Evolutionary conservation across 148 eudicot species (phyloP), one percentile per base, ranked within the genome.

Genomic region (Rhododendron kiyosumense): DNA sequence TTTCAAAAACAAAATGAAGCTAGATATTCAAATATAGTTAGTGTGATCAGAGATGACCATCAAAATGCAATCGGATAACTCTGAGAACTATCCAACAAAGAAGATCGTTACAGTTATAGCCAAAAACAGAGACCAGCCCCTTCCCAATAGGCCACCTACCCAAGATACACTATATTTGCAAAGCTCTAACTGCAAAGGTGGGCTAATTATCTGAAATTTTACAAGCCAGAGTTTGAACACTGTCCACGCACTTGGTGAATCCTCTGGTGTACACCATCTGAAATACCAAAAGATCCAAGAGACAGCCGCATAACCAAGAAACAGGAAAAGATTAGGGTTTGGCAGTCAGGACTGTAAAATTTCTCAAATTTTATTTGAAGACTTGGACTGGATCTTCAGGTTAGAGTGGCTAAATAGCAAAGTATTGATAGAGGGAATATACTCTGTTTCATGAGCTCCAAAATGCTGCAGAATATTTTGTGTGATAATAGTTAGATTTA

Each of bases 121-220:
- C 30, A 45, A 26, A 79, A 79, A 48, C 65, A 80, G n/a, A 49
- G 41, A 26, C 38, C 13, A 75, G 76, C 71, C 69, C n/a, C 81
- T 84, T 75, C 32, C 86, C 46, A 76, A 75, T 15, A 52, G 13
- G 85, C 75, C 15, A 41, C 3, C 28, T 18, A 28, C 52, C 9
- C 43, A 75, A n/a, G 41, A 84, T 18, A 74, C 34, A 43, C 81
- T 61, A 85, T 48, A 78, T 78, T 63, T 85, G 28, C 74, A 65
- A 18, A 45, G 20, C 71, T 45, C 63, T 38, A 59, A 41, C 3
- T 18, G 26, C 51, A 1, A 80, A 28, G 41, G 43, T 49, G 38
- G 63, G 82, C n/a, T 36, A 52, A 52, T 52, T 18, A 81, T 34
- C 7, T 3, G 22, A 79, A 69, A 69, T 6, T 79, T 28, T 49